These are phyloP conservation scores for Beverwykella pulmonaria DNA, from an alignment of 495 filamentous ascomycete genomes.

Conservation along the genomic window DNA sequence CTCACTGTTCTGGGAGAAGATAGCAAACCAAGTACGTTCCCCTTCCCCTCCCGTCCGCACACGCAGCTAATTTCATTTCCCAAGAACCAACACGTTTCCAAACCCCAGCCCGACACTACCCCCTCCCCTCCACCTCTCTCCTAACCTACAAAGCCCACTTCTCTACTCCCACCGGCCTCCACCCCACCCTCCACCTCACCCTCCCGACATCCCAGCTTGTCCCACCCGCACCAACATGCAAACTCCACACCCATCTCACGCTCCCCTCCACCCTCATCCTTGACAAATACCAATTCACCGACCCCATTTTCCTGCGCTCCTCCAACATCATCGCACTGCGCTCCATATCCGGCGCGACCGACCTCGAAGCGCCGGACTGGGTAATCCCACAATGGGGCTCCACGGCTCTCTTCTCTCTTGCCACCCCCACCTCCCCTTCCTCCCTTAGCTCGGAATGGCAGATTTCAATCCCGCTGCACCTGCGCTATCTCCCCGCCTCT, in stretches of 20 bases:
- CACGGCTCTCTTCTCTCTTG: conserved; percentile 74
- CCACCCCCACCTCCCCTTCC: conserved; percentile 48
- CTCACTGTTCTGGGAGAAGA: conserved; percentile 79
- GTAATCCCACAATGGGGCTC: conserved; percentile 77
- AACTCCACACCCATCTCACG: conserved; percentile 80
- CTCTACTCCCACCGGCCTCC: conserved; percentile 74
- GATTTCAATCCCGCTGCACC: conserved; percentile 79
- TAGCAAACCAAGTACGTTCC: conserved; percentile 62
- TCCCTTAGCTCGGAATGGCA: conserved; percentile 57
- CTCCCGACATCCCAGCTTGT: conserved; percentile 45
- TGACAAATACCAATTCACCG: conserved; percentile 82
- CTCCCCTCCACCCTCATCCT: conserved; percentile 83
- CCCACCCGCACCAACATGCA: conserved; percentile 56
- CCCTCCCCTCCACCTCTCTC: conserved; percentile 49
- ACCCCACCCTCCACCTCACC: conserved; percentile 68
- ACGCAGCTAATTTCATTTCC: background rate
- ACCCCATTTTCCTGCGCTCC: conserved; percentile 70
- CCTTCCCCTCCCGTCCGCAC: conserved; percentile 15
- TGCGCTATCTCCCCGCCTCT: conserved; percentile 74
- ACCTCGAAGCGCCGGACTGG: conserved; percentile 92
- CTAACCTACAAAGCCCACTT: conserved; percentile 57
- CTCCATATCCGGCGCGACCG: conserved; percentile 74
- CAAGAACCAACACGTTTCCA: conserved; percentile 77
- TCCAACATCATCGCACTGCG: conserved; percentile 72
- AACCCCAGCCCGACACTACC: conserved; percentile 86